Base-by-base conservation (phyloP, 1,284 basidiomycete genomes). In the Malassezia dermatis region DNA sequence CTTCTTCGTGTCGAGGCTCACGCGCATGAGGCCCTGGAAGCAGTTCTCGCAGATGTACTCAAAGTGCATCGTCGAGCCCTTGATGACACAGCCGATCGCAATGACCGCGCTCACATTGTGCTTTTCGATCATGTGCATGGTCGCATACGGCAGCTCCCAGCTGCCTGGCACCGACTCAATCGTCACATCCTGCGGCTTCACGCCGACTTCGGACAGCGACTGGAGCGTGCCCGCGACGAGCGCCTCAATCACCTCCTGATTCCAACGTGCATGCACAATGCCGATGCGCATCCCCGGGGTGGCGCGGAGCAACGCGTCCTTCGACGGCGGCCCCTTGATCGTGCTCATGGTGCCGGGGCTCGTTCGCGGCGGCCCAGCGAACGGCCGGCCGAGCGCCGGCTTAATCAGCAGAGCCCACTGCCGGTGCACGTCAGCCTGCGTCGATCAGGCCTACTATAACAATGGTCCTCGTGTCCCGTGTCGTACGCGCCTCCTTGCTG, bases 41-140 rank as follows among this genome's bases (percentile, higher is more conserved):
- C 94, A 88, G 53, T 84, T 82, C 66, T 96, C 90, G 73, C 83
- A 88, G 76, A 98, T 99, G 80, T 99, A 99, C 58, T 74, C 72
- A 52, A 71, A 73, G 61, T 74, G 70, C 71, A 73, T 71, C 7
- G 68, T 73, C 21, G 62, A 65, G 10, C 71, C 93, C 77, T 98
- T 98, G 81, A 98, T 95, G 73, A 98, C 84, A 42, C 91, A 89
- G 10, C 93, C 93, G 68, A 98, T 89, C 35, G 90, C 88, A 71
- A 98, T 93, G 62, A 95, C 84, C 11, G 90, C 94, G 76, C 93
- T 86, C 45, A 64, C 26, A 48, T 45, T 53, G 57, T 65, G 17
- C 30, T 40, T 21, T 2, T 39, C 15, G 63, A 91, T 86, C 64
- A 90, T 79, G 45, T 56, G 43, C 34, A 59, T 59, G 2, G 61